These are phyloP conservation scores for Elongisporangium undulatum DNA, from an alignment of 352 stramenopile species.

Conservation along the genomic window DNA sequence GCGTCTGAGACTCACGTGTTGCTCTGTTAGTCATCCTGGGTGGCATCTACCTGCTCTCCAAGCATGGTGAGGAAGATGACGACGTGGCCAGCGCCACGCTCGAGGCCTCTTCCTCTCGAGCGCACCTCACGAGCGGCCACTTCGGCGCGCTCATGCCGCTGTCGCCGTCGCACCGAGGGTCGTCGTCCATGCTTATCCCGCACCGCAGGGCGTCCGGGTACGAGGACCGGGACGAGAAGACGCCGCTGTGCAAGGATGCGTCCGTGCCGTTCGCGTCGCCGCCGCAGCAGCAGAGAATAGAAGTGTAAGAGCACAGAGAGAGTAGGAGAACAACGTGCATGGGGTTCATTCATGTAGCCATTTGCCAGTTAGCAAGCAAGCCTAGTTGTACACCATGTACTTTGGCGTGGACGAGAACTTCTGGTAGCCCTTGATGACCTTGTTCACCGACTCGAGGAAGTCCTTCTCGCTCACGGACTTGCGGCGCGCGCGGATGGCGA, in stretches of 20 bases:
- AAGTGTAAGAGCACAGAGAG: neutral
- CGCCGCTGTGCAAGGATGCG: slow-evolving; percentile 16
- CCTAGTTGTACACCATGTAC: slow-evolving; percentile 98
- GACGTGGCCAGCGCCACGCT: slow-evolving; percentile 17
- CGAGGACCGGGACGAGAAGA: slow-evolving; percentile 45
- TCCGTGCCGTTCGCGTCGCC: neutral
- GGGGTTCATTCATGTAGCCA: neutral
- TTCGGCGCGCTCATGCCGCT: slow-evolving; percentile 82
- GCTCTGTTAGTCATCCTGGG: slow-evolving; percentile 65
- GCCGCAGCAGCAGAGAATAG: neutral
- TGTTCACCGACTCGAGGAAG: slow-evolving; percentile 99
- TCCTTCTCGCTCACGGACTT: slow-evolving; percentile 99
- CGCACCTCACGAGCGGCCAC: slow-evolving; percentile 57
- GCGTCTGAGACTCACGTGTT: neutral
- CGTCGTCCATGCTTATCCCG: slow-evolving; percentile 26
- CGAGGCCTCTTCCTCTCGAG: slow-evolving; percentile 24
- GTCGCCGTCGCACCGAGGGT: slow-evolving; percentile 44
- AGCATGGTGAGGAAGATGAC: slow-evolving; percentile 60
- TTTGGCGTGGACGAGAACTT: slow-evolving; percentile 99
- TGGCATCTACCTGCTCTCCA: slow-evolving; percentile 80
- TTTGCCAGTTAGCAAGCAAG: neutral
- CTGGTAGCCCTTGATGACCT: slow-evolving; percentile 99
- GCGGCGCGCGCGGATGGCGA: slow-evolving; percentile 96
- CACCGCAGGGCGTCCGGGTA: slow-evolving; percentile 35
- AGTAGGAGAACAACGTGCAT: neutral